Percentiles rank a stretch among this genome's conserved stretches.
Conservation (phyloP, 768 basidiomycete genomes). For the Lactarius hatsudake region DNA sequence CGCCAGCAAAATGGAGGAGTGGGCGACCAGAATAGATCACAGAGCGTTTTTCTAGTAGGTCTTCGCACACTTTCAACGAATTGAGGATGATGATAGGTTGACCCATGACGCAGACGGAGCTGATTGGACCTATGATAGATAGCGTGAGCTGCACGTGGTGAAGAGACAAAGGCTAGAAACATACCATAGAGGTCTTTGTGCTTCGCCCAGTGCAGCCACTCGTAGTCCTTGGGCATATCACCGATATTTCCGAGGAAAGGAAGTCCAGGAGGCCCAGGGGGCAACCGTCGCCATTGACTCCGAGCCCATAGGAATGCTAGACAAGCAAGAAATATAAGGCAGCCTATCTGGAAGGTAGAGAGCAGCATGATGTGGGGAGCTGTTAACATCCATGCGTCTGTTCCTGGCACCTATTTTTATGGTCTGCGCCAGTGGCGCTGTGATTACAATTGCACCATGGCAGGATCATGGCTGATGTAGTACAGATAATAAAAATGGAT, state of each 20-base stretch:
- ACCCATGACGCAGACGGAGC: conserved; percentile 14
- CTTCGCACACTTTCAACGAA: conserved; percentile 17
- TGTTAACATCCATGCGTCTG: not conserved
- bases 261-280: conserved; percentile 19
- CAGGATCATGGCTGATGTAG: not conserved
- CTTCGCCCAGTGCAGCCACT: conserved; percentile 21
- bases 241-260: conserved; percentile 17
- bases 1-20: conserved; percentile 14
- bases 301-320: not conserved
- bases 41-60: conserved; percentile 19
- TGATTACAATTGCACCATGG: not conserved
- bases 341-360: not conserved
- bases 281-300: not conserved
- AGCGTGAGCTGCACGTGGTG: not conserved
- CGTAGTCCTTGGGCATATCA: conserved; percentile 9
- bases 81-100: conserved; percentile 20
- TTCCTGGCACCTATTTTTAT: not conserved
- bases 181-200: conserved; percentile 12
- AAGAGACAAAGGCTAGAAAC: no score
- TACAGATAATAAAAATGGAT: not conserved
- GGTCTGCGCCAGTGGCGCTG: not conserved
- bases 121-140: conserved; percentile 7
- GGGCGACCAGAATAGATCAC: conserved; percentile 17
- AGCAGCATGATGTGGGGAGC: not conserved
- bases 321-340: not conserved